Base-by-base conservation (phyloP, 106 monocot species). In the Allium cepa region DNA sequence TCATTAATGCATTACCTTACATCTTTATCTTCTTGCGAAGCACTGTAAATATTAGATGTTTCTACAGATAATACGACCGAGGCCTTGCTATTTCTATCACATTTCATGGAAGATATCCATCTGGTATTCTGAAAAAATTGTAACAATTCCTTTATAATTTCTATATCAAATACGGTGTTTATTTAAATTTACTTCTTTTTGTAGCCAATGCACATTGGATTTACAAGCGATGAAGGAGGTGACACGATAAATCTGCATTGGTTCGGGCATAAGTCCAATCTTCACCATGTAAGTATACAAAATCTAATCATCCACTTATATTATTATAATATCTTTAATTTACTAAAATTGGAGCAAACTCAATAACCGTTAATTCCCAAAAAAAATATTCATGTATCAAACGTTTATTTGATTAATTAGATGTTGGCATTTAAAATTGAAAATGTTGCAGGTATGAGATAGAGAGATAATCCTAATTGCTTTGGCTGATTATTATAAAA, bases 91-190 rank as follows among this genome's bases (percentile, higher is more conserved):
- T 86, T 90, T 63, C 68, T 86, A 50, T 86, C 90, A 0, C 90
- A 90, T 60, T 90, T 86, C 85, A 86, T 81, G 86, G 86, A 83
- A 51, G 90, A 86, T 28, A 74, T 90, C 62, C 90, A 90, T 80
- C 90, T 83, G 80, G 85, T 83, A 57, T 69, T 9, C 1, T 11
- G 47, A 64, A 64, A 4, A 4, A n/a, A 2, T 17, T 59, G 59
- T 18, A 17, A 4, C 8, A 59, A 18, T 8, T 66, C 10, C 52
- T 53, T 10, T 1, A 53, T 53, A 53, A 53, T 53, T 13, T 53
- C 13, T 53, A 13, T 53, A 22, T 22, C 22, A 22, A n/a, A 22
- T 22, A 22, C 22, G 22, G 22, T 22, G 22, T 22, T 22, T 1
- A 22, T 22, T 22, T 53, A 10, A 8, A 26, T 61, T 71, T 56